Base-by-base conservation (phyloP, 495 filamentous ascomycete species). In the Annulohypoxylon stygium region DNA sequence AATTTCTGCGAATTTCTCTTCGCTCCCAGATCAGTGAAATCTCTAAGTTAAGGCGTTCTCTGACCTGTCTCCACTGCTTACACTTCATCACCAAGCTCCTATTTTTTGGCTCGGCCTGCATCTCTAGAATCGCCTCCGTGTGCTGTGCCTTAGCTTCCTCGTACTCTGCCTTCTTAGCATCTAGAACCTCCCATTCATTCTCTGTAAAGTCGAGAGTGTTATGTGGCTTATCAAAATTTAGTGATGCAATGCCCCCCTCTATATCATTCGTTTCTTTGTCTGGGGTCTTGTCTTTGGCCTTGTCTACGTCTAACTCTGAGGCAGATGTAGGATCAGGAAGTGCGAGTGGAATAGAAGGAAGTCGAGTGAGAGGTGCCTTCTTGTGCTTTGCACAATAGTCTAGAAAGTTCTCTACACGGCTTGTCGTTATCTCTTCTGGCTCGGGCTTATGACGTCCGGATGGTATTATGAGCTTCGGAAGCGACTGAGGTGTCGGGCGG, bases 341-440 rank as follows among this genome's bases (percentile, higher is more conserved):
- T 41, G 50, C n/a, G 20, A 55, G 10, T 12, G 53, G 30, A 20
- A 37, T 10, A 11, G 53, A 57, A 16, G 55, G 33, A 25, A 74
- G 57, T 10, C 51, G 55, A 0, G 71, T 67, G 34, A 74, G 30
- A 23, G 67, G 67, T 0, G 66, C 66, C 43, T 45, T 66, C 51
- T 51, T 63, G 39, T 70, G 5, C 39, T 63, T 67, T 7, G 16
- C 10, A 33, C 71, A 70, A 50, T 25, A 67, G 7, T 25, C 12
- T 1, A 74, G 23, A 43, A 74, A 74, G 3, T 14, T 41, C 5
- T 63, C 58, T 2, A 45, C 62, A 0, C 66, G 62, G 0, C 50
- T 62, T 25, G 9, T 41, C 0, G 71, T 70, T 10, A 74, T 74
- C 34, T 74, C 71, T 16, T 74, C 66, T 7, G 71, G 71, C 11